Percentiles rank a stretch among this genome's conserved stretches.
These are phyloP conservation scores for Trichoderma pleuroti DNA, from an alignment of 2,329 filamentous ascomycete genomes.

Conservation along the genomic window DNA sequence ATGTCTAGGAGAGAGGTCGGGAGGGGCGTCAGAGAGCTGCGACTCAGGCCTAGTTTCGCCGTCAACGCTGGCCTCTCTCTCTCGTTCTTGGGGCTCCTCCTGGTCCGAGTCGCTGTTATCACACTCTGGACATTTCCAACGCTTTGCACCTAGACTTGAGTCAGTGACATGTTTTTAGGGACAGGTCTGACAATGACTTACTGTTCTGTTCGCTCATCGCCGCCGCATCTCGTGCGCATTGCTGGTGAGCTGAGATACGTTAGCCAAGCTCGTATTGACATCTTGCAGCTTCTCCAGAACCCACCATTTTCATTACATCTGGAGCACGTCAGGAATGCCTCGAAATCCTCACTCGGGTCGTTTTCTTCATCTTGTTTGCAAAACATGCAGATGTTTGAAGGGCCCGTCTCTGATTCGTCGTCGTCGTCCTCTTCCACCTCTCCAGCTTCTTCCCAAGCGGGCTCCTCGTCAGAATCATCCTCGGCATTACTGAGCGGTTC, in stretches of 20 bases:
- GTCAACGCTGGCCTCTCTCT: slow-evolving; percentile 22
- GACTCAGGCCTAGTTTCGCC: slow-evolving; percentile 26
- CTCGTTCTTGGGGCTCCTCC: slow-evolving; percentile 28
- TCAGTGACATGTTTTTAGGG: slow-evolving; percentile 25
- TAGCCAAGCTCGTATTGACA: slow-evolving; percentile 28
- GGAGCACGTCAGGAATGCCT: slow-evolving; percentile 71
- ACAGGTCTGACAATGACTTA: slow-evolving; percentile 19
- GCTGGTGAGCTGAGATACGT: slow-evolving; percentile 71
- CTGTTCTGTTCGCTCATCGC: slow-evolving; percentile 35
- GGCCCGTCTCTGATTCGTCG: slow-evolving; percentile 54
- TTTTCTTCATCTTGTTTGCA: slow-evolving; percentile 80
- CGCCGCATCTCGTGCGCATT: slow-evolving; percentile 73
- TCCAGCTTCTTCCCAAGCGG: slow-evolving; percentile 53
- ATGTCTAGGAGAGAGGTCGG: slow-evolving; percentile 64
- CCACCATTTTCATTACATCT: slow-evolving; percentile 79
- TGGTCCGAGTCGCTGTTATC: slow-evolving; percentile 32
- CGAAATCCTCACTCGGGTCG: slow-evolving; percentile 76
- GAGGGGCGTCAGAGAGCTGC: slow-evolving; percentile 33
- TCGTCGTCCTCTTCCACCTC: slow-evolving; percentile 54
- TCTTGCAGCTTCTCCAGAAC: slow-evolving; percentile 29
- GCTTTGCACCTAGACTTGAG: slow-evolving; percentile 36
- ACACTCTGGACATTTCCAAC: slow-evolving; percentile 54
- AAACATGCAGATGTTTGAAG: slow-evolving; percentile 57
- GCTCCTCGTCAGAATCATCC: slow-evolving; percentile 49
- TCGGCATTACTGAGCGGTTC: slow-evolving; percentile 49